Conservation (phyloP, 148 eudicot species). For the Rhododendron ferrugineum region DNA sequence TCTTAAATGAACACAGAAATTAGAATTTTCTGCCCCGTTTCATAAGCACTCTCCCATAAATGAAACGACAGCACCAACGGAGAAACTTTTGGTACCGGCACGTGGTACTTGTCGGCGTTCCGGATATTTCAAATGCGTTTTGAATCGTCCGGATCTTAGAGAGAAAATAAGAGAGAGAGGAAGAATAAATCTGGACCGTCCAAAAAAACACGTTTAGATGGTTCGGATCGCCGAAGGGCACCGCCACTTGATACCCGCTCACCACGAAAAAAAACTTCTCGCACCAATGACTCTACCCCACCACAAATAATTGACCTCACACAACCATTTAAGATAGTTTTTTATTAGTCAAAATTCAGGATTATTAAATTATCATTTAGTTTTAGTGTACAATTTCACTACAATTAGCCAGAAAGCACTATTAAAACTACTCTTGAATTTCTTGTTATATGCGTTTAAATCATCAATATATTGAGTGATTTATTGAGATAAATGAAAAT, state of each 20-base stretch:
- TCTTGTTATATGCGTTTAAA: not conserved
- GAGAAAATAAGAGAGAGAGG: too few relatives aligned
- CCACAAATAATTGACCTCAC: not conserved
- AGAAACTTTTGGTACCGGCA: too few relatives aligned
- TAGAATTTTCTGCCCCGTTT: constrained; percentile 2
- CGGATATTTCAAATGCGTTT: too few relatives aligned
- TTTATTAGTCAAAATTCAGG: not conserved
- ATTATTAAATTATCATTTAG: not conserved
- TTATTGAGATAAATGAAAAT: not conserved
- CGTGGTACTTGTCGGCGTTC: too few relatives aligned
- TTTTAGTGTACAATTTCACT: not conserved
- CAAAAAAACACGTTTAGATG: too few relatives aligned
- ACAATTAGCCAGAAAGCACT: not conserved
- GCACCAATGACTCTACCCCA: not conserved
- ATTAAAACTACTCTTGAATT: not conserved
- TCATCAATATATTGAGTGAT: too few relatives aligned
- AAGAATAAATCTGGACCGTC: too few relatives aligned
- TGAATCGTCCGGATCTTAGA: too few relatives aligned
- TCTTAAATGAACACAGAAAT: not conserved
- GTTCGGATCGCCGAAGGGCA: too few relatives aligned
- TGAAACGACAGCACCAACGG: constrained; percentile 15
- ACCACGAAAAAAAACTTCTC: too few relatives aligned
- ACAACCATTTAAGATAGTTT: not conserved
- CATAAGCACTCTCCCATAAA: not conserved
- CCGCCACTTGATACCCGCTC: too few relatives aligned